Evolutionary conservation across 1,284 basidiomycete species (phyloP), one percentile per base, ranked within the genome.

Genomic region (Naganishia albida): DNA sequence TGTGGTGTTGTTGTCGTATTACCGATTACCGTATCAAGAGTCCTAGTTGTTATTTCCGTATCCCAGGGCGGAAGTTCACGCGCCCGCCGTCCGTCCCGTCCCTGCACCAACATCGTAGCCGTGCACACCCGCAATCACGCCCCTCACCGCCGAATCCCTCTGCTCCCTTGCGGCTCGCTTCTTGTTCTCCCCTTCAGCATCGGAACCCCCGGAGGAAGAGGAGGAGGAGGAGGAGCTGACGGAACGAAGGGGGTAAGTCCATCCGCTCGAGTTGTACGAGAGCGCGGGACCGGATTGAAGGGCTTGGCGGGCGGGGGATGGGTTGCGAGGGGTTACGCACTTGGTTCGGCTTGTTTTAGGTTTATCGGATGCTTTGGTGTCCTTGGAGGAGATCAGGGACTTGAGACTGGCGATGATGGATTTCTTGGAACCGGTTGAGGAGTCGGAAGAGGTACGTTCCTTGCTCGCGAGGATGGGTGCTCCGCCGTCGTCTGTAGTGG

Each of bases 271-370:
- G 25, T 13, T 44, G 39, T 44, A 56, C 2, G 46, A 48, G 12
- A 56, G 42, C 28, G 40, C n/a, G 1, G 54, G 54, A 16, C 54
- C 54, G 10, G 54, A 56, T n/a, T 56, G 40, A 15, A 56, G 43
- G 54, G 42, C 28, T 43, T 40, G 54, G 15, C 40, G 54, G 13
- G 42, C 54, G 16, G 54, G 54, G 26, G 54, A 56, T 12, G 54
- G 54, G 42, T 44, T 30, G 4, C 54, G 54, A n/a, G 54, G 52
- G 13, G 34, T 13, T 28, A 43, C 54, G 42, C 6, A 52, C 50
- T 30, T 52, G 50, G 20, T 38, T 34, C 34, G 34, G 10, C 6
- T 34, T 4, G 34, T 4, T 34, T 34, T 34, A n/a, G 50, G 50
- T n/a, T 52, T 30, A n/a, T 38, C 20, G 50, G 50, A 25, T 6